phyloP scores from a whole-genome alignment of 768 basidiomycete genomes.

The Tricholoma bakamatsutake region DNA sequence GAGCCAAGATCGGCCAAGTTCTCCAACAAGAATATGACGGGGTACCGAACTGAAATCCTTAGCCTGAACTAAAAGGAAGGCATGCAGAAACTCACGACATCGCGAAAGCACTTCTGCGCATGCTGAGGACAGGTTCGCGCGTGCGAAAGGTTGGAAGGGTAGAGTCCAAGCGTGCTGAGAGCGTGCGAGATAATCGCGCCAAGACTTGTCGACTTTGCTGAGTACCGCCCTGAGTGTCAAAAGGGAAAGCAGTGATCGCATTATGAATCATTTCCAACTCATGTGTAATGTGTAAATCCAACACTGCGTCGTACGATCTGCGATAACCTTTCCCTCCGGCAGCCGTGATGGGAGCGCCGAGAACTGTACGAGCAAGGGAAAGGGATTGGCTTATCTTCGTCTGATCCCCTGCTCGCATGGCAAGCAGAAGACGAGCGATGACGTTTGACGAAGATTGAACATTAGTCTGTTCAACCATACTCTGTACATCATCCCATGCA shows the following conservation, averaged over 20 bases:
- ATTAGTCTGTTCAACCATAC: slow-evolving; percentile 46
- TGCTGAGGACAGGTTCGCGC: slow-evolving; percentile 84
- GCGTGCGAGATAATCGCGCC: slow-evolving; percentile 38
- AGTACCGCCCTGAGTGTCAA: slow-evolving; percentile 31
- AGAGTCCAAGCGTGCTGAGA: slow-evolving; percentile 64
- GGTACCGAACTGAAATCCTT: slow-evolving; percentile 24
- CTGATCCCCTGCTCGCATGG: slow-evolving; percentile 58
- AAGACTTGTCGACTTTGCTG: slow-evolving; percentile 29
- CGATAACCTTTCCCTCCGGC: slow-evolving; percentile 77
- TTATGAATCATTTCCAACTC: slow-evolving; percentile 72
- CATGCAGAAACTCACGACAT: slow-evolving; percentile 44
- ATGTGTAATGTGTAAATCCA: slow-evolving; percentile 81
- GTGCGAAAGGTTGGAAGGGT: slow-evolving; percentile 85
- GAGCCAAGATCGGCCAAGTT: slow-evolving; percentile 86
- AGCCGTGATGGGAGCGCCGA: slow-evolving; percentile 82
- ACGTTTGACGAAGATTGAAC: slow-evolving; percentile 55
- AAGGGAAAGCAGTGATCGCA: slow-evolving; percentile 32
- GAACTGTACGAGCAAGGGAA: slow-evolving; percentile 56
- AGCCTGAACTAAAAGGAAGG: background rate
- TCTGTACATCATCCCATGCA: slow-evolving; percentile 81
- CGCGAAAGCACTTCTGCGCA: slow-evolving; percentile 80
- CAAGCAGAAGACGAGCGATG: slow-evolving; percentile 75
- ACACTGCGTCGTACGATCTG: slow-evolving; percentile 78
- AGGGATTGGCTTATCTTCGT: slow-evolving; percentile 44
- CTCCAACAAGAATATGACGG: slow-evolving; percentile 37